A percentile compares a stretch with the other conserved stretches of the same genome.
These are phyloP conservation scores for Talaromyces sp. DNA, from an alignment of 2,329 filamentous ascomycete species.

Conservation along the genomic window DNA sequence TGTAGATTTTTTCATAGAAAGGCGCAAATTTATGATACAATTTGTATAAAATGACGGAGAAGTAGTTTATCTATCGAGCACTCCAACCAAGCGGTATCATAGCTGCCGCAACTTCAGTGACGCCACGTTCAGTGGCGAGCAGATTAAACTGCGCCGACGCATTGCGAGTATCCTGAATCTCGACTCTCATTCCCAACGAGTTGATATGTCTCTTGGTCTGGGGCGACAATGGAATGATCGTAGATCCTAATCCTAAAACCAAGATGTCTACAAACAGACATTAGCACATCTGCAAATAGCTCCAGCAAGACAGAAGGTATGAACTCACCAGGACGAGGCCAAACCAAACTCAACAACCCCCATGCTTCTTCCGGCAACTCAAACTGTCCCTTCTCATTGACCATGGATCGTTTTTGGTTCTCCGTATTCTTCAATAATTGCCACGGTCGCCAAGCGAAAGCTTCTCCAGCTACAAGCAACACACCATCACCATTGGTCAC, in stretches of 20 bases:
- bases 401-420: conserved; percentile 43
- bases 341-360: conserved; percentile 71
- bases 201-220: conserved; percentile 69
- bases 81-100: conserved; percentile 82
- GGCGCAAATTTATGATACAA: background rate
- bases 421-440: conserved; percentile 35
- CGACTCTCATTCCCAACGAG: conserved; percentile 75
- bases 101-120: conserved; percentile 79
- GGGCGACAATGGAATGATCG: conserved; percentile 71
- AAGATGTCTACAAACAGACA: conserved; percentile 62
- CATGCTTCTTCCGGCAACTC: conserved; percentile 68
- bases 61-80: conserved; percentile 30
- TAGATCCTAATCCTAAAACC: conserved; percentile 78
- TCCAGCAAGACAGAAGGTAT: background rate
- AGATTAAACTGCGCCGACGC: conserved; percentile 93
- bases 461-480: conserved; percentile 79
- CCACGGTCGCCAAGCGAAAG: conserved; percentile 87
- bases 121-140: conserved; percentile 86
- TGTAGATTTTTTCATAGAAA: background rate
- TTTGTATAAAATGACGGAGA: too few relatives aligned
- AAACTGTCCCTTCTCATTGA: conserved; percentile 77
- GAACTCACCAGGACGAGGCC: conserved; percentile 78
- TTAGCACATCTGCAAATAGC: background rate
- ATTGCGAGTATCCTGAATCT: conserved; percentile 88
- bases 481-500: conserved; percentile 68